Evolutionary conservation across 768 basidiomycete genomes (phyloP), one percentile per base, ranked within the genome.

Genomic region (Leccinum uliginosum): DNA sequence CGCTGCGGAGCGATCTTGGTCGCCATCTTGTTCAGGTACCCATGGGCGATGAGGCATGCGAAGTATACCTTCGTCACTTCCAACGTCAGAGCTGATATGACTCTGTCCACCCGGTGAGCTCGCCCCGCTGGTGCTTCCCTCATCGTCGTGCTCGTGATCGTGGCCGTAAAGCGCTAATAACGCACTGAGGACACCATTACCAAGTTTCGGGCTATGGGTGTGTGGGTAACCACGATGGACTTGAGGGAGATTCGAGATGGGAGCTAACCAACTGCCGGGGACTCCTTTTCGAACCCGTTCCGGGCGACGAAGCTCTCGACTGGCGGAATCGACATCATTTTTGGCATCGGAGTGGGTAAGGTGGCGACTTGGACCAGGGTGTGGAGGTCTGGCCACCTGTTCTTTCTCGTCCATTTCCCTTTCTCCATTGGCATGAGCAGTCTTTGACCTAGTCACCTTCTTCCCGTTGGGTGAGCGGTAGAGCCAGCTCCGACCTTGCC

Each of bases 141-240:
- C 68, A 12, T 76, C 72, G 26, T 72, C 68, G 24, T 66, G 67
- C 1, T 63, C 70, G 21, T 63, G 49, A 8, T 70, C 65, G 17
- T 64, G 60, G 3, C 65, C 81, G 64, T 89, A 88, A 23, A 89
- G 75, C 19, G 84, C 77, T 46, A 91, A 73, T 40, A 91, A 68
- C 1, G 87, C 77, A 3, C 86, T 83, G 5, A 91, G 76, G 6
- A 91, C 81, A 15, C 87, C 85, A 11, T 76, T 77, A 0, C 75
- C 78, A 4, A 67, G 59, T 6, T 61, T 55, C 27, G 63, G 51
- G 51, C 55, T 61, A 43, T 40, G 51, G 21, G 53, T 6, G 34
- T 14, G 52, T 40, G 38, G 50, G 23, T 56, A 49, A 12, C 10
- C n/a, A 11, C 27, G 53, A 24, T 23, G 61, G 15, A 48, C 23